Base-by-base conservation (phyloP, 192 early-diverging fungal genomes). In the Rhizophagus clarus region DNA sequence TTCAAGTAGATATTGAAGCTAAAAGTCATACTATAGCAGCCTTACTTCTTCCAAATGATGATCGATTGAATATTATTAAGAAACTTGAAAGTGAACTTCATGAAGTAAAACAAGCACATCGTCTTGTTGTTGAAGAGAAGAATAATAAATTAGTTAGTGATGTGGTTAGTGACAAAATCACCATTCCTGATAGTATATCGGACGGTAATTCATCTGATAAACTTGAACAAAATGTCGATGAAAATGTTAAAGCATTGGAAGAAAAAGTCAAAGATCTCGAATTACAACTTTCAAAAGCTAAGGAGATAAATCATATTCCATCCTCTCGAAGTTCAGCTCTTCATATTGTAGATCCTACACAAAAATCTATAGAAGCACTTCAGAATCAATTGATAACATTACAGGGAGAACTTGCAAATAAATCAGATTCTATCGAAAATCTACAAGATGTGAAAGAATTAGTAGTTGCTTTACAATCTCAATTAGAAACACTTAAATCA, bases 21-120 rank as follows among this genome's bases (percentile, higher is more conserved):
- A 79, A 79, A 32, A 79, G 77, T 68, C 64, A 69, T 29, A 69
- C 45, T 40, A 79, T 79, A n/a, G 66, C 66, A 45, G 61, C 77
- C 9, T 47, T 79, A 56, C 49, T 79, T 26, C 32, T 56, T 14
- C 63, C 77, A 45, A 45, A 45, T 24, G 26, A 69, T 24, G 77
- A 77, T 31, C 61, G 42, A 64, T 61, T 64, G 4, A 40, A 69
- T 56, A 49, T 12, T 40, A 79, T 79, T 17, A 32, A 17, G 2
- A 26, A 63, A 66, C 32, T 79, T 3, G 63, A 79, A 79, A 40
- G 49, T 69, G 63, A 68, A 24, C 32, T 79, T 20, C 64, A 69
- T 31, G n/a, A 79, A 31, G 45, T 49, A 47, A 37, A 37, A 79
- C 64, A 79, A 76, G 60, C 74, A 34, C 32, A 61, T 76, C 56